phyloP scores from a whole-genome alignment of 1,139 yeast genomes.

The Pichia sp. region DNA sequence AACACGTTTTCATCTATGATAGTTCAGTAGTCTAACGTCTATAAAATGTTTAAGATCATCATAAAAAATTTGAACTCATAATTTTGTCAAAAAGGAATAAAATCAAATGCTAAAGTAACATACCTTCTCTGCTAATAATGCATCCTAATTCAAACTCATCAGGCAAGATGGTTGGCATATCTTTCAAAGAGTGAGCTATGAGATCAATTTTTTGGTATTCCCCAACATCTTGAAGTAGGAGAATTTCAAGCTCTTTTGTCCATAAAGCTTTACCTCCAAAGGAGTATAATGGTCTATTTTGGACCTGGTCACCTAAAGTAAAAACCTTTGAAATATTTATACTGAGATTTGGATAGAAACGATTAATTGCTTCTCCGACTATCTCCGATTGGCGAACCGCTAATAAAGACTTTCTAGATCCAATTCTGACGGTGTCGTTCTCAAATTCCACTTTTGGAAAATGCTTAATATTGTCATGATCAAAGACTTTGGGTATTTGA shows the following conservation, averaged over 20 bases:
- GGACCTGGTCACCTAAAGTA: conserved; percentile 88
- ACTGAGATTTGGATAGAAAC: conserved; percentile 55
- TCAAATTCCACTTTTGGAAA: conserved; percentile 13
- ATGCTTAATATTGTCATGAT: conserved; percentile 6
- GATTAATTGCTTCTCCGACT: conserved; percentile 58
- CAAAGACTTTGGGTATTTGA: conserved; percentile 18
- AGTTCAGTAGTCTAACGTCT: conserved; percentile 53
- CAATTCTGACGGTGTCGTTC: conserved; percentile 43
- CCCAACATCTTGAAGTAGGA: conserved; percentile 59
- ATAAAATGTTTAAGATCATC: conserved; percentile 31
- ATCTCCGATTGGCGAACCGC: conserved; percentile 85
- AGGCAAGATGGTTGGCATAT: conserved; percentile 90
- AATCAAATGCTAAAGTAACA: conserved; percentile 18
- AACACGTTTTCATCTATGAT: conserved; percentile 35
- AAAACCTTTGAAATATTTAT: conserved; percentile 74
- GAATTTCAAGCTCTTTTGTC: conserved; percentile 90
- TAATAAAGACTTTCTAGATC: conserved; percentile 82
- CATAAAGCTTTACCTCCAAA: conserved; percentile 95
- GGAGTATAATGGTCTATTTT: conserved; percentile 78
- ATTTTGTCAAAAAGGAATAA: not conserved
- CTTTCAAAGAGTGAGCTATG: conserved; percentile 91
- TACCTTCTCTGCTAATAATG: conserved; percentile 69
- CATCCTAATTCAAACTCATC: conserved; percentile 89
- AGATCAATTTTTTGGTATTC: conserved; percentile 70
- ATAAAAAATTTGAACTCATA: conserved; percentile 11